Evolutionary conservation across 345 rosid species (phyloP), one percentile per base, ranked within the genome.

Genomic region (Melaleuca quinquenervia): DNA sequence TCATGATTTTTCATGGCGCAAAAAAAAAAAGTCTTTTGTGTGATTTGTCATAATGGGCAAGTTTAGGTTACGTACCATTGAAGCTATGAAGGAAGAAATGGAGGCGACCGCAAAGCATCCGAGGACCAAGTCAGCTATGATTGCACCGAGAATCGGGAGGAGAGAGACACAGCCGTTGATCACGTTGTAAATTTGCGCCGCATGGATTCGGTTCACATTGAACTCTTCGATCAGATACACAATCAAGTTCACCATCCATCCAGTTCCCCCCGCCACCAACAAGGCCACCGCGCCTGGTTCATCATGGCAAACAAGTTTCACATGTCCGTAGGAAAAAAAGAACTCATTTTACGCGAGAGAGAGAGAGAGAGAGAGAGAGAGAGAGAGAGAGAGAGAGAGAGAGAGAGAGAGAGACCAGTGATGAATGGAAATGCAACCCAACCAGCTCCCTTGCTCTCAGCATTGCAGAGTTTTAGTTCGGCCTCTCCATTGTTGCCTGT

Each of bases 371-470:
- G 3, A 41, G 41, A 41, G 41, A 41, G 41, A 10, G 10, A 18
- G 64, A 58, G 70, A 58, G 70, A 58, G 70, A 58, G 20, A 58
- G 70, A 83, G 50, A 44, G 52, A 86, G 62, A 58, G 44, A 55
- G 52, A 83, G 24, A 55, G 85, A 45, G 13, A 82, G 44, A 84
- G 52, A 50, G 52, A 93, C 94, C 95, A 24, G 84, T 83, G 22
- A 91, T 86, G 90, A 93, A 94, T 16, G 93, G 93, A 70, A 91
- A 89, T 60, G 96, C 91, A 52, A 88, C 84, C 95, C 93, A 93
- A 64, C 90, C 90, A 48, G 92, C 93, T 44, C 78, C 85, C 51
- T 91, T 90, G 8, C 82, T 27, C 21, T 48, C 48, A 48, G 26
- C 48, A 18, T 36, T 36, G 48, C 80, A 70, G 78, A 21, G 80